Percentiles rank a stretch among this genome's conserved stretches.
These are phyloP conservation scores for Penicillium sp. DNA, from an alignment of 2,329 filamentous ascomycete species.

Conservation along the genomic window DNA sequence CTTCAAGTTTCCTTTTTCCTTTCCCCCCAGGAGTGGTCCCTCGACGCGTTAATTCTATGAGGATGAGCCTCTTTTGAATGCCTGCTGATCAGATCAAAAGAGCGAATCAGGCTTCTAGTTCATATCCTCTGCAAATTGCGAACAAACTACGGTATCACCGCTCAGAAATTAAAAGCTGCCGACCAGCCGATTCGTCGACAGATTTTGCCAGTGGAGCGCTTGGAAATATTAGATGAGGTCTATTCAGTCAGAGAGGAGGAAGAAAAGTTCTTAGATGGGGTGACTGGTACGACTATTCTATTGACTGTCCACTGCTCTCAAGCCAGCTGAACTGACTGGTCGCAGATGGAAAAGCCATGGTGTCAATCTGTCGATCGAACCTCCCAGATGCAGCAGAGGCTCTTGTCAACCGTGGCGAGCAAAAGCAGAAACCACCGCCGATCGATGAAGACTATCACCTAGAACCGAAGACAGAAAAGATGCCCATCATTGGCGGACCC, in stretches of 20 bases:
- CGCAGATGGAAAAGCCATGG: conserved; percentile 29
- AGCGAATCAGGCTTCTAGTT: conserved; percentile 44
- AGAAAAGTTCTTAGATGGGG: conserved; percentile 41
- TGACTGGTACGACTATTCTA: conserved; percentile 35
- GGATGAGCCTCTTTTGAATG: too few relatives aligned
- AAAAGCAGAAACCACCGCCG: conserved; percentile 21
- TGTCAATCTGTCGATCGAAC: conserved; percentile 33
- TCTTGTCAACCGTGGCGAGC: conserved; percentile 13
- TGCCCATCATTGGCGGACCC: conserved; percentile 6
- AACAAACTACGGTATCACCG: conserved; percentile 41
- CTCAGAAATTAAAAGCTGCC: conserved; percentile 43
- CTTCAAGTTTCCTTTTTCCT: not conserved
- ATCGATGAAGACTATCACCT: conserved; percentile 11
- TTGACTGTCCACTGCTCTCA: not conserved
- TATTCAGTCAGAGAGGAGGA: conserved; percentile 45
- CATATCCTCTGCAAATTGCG: conserved; percentile 46
- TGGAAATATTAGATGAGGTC: conserved; percentile 46
- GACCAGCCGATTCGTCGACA: conserved; percentile 45
- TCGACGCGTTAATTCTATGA: not conserved
- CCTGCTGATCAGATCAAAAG: conserved; percentile 23
- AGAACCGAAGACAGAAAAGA: conserved; percentile 13
- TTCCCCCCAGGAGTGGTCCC: too few relatives aligned
- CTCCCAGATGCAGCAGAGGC: conserved; percentile 30
- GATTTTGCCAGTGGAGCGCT: conserved; percentile 39
- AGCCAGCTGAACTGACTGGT: conserved; percentile 8